Percentiles rank a stretch among this genome's conserved stretches.
These are phyloP conservation scores for Straminergon stramineum DNA, from an alignment of 225 moss, liverwort and hornwort species.

Conservation along the genomic window DNA sequence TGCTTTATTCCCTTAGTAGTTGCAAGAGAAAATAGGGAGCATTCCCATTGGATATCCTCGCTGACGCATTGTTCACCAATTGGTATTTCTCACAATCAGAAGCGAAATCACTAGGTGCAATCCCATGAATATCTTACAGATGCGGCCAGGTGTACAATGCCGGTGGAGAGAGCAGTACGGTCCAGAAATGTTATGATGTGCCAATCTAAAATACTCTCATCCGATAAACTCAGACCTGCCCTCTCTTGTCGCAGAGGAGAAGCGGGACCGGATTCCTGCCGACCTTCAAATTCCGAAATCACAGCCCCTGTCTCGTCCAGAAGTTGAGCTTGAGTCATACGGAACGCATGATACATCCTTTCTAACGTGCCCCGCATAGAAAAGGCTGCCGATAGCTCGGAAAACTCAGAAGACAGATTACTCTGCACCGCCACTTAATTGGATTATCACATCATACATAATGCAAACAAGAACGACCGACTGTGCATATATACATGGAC, in stretches of 20 bases:
- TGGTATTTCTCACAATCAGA: slow-evolving; percentile 2
- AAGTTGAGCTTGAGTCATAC: slow-evolving; percentile 33
- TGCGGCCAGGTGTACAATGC: slow-evolving; percentile 26
- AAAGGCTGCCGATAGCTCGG: slow-evolving; percentile 22
- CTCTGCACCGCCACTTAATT: slow-evolving; percentile 10
- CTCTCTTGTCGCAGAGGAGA: slow-evolving; percentile 15
- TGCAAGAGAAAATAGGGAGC: not conserved
- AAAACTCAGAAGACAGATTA: slow-evolving; percentile 28
- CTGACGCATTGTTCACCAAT: not conserved
- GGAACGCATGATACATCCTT: slow-evolving; percentile 35
- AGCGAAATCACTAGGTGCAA: not conserved
- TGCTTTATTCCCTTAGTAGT: not conserved
- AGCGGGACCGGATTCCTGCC: slow-evolving; percentile 14
- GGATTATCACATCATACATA: not conserved
- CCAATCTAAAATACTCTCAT: slow-evolving; percentile 37
- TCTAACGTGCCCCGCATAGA: slow-evolving; percentile 35
- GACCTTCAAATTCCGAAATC: slow-evolving; percentile 17
- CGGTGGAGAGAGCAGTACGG: slow-evolving; percentile 32
- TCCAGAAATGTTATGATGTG: slow-evolving; percentile 37
- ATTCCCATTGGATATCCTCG: not conserved
- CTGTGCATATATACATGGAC: not conserved
- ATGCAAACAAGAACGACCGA: not conserved
- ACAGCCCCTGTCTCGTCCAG: slow-evolving; percentile 27
- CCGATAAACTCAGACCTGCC: slow-evolving; percentile 18
- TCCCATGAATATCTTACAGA: slow-evolving; percentile 32